Percentiles rank a stretch among this genome's conserved stretches.
phyloP scores from a whole-genome alignment of 179 eudicot species.

The Kewa caespitosa region DNA sequence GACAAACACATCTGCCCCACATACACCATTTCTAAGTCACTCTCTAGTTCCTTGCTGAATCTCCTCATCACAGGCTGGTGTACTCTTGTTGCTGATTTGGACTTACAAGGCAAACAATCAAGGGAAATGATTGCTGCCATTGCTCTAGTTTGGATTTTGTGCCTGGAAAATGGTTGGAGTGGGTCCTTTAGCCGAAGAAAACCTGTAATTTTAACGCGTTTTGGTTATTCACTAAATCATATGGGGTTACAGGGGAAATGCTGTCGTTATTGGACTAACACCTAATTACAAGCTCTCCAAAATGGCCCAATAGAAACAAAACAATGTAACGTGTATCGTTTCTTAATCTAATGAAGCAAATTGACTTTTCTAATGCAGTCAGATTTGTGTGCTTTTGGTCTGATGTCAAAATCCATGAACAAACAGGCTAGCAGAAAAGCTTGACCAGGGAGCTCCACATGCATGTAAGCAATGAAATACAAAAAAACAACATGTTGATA shows the following conservation, averaged over 20 bases:
- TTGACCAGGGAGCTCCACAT: neutral
- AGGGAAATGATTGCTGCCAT: slow-evolving; percentile 51
- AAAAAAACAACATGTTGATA: neutral
- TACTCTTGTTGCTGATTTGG: slow-evolving; percentile 35
- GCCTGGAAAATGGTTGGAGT: slow-evolving; percentile 45
- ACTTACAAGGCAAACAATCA: slow-evolving; percentile 44
- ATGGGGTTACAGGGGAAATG: slow-evolving; percentile 7
- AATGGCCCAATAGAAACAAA: slow-evolving; percentile 11
- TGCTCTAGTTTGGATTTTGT: slow-evolving; percentile 40
- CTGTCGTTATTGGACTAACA: neutral
- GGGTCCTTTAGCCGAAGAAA: slow-evolving; percentile 88
- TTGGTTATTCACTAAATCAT: slow-evolving; percentile 5
- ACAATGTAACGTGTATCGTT: neutral
- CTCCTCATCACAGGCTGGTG: slow-evolving; percentile 60
- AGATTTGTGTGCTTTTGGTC: slow-evolving; percentile 9
- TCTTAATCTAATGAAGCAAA: slow-evolving; percentile 1
- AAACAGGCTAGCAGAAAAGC: neutral
- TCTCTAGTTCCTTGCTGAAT: slow-evolving; percentile 58
- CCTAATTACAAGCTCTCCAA: neutral
- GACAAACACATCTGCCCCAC: slow-evolving; percentile 98
- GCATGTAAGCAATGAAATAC: slow-evolving; percentile 11
- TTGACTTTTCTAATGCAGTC: neutral
- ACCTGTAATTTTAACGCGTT: slow-evolving; percentile 36
- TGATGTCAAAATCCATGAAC: slow-evolving; percentile 18
- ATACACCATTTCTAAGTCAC: slow-evolving; percentile 78